phyloP scores from a whole-genome alignment of 495 filamentous ascomycete species.

The Schizothecium vesticola region DNA sequence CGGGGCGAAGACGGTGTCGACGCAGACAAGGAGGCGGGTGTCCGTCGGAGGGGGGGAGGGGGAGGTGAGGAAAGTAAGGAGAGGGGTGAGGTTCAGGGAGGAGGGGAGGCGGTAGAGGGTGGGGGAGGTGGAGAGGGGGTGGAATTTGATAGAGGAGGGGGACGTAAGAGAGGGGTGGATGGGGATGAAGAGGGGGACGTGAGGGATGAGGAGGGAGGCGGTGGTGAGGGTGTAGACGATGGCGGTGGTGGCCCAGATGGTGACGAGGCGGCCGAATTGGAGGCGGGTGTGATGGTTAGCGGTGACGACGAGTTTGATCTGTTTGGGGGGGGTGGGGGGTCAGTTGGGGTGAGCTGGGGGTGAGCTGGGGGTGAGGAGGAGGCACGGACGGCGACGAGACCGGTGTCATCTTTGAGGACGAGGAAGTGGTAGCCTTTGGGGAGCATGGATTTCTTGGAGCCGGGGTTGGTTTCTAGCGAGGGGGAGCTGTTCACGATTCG shows the following conservation, averaged over 20 bases:
- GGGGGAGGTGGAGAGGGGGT: conserved; percentile 15
- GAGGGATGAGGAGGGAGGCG: neutral
- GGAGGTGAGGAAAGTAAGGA: conserved; percentile 54
- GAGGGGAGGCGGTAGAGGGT: conserved; percentile 25
- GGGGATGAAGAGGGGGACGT: conserved; percentile 15
- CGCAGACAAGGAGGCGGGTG: conserved; percentile 49
- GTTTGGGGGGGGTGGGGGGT: neutral
- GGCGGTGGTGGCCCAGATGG: conserved; percentile 40
- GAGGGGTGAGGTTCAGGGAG: conserved; percentile 33
- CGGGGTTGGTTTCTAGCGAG: conserved; percentile 35
- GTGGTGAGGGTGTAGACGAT: conserved; percentile 12
- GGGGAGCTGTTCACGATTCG: conserved; percentile 52
- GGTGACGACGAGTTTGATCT: conserved; percentile 42
- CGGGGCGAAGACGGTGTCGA: conserved; percentile 47
- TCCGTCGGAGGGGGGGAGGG: conserved; percentile 32
- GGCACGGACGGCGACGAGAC: conserved; percentile 47
- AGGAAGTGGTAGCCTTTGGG: conserved; percentile 47
- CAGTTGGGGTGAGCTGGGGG: neutral
- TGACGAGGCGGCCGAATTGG: conserved; percentile 36
- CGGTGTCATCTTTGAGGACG: conserved; percentile 54
- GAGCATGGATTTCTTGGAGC: conserved; percentile 15
- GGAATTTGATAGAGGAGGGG: conserved; percentile 1
- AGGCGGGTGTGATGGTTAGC: conserved; percentile 28
- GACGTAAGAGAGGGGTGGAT: conserved; percentile 19
- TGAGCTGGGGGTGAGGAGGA: neutral